These are phyloP conservation scores for Pulveroboletus ravenelii DNA, from an alignment of 768 basidiomycete genomes.

Conservation along the genomic window DNA sequence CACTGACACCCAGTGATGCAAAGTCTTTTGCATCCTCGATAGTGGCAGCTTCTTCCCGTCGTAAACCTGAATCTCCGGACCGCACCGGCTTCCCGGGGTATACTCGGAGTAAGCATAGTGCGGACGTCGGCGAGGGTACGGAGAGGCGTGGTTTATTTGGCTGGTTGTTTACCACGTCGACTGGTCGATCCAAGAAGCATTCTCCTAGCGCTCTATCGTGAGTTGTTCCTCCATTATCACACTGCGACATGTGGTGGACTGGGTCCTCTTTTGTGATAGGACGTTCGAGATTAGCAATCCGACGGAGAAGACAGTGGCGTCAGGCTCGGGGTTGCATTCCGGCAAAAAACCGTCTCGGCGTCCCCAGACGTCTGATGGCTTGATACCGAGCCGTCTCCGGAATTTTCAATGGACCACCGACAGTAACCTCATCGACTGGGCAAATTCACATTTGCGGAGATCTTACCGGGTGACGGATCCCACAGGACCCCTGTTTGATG, in stretches of 20 bases:
- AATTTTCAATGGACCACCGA: slow-evolving; percentile 33
- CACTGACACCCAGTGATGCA: slow-evolving; percentile 18
- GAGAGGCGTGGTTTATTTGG: slow-evolving; percentile 86
- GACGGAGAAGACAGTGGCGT: slow-evolving; percentile 38
- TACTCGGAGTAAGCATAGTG: slow-evolving; percentile 45
- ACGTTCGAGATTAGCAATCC: slow-evolving; percentile 32
- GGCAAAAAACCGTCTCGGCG: slow-evolving; percentile 41
- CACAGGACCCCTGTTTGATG: slow-evolving; percentile 48
- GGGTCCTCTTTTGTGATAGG: slow-evolving; percentile 14
- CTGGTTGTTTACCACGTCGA: slow-evolving; percentile 50
- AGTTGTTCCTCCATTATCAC: slow-evolving; percentile 23
- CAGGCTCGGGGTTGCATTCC: slow-evolving; percentile 37
- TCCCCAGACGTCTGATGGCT: slow-evolving; percentile 38
- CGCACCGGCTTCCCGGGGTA: slow-evolving; percentile 27
- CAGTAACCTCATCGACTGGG: slow-evolving; percentile 73
- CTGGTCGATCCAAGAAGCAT: slow-evolving; percentile 73
- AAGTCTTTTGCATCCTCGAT: slow-evolving; percentile 24
- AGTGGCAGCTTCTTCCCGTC: slow-evolving; percentile 2
- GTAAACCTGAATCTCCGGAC: slow-evolving; percentile 18
- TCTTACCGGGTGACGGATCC: slow-evolving; percentile 51
- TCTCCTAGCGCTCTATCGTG: slow-evolving; percentile 66
- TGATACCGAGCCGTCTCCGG: slow-evolving; percentile 15
- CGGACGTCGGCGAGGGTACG: slow-evolving; percentile 40
- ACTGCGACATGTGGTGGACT: background rate
- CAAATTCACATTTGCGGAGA: slow-evolving; percentile 76